Percentiles rank a stretch among this genome's conserved stretches.
These are phyloP conservation scores for Zasmidium citrigriseum DNA, from an alignment of 2,329 filamentous ascomycete genomes.

Conservation along the genomic window DNA sequence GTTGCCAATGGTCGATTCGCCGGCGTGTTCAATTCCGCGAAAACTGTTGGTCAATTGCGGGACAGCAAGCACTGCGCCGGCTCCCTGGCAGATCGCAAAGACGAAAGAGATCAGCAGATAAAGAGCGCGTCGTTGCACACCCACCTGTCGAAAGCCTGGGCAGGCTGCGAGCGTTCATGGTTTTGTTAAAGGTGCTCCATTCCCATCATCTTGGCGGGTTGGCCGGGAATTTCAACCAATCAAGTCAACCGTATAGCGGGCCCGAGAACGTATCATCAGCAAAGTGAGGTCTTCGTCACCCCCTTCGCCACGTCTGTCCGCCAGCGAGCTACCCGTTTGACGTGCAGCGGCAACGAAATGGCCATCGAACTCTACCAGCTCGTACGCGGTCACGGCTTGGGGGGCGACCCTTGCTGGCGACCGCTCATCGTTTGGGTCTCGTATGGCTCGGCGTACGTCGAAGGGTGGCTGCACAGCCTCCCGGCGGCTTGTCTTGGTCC, in stretches of 20 bases:
- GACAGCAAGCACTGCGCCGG: slow-evolving; percentile 5
- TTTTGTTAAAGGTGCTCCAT: neutral
- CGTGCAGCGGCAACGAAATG: neutral
- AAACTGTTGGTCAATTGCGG: slow-evolving; percentile 6
- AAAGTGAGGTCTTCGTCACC: neutral
- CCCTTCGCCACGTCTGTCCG: neutral
- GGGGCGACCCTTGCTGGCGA: neutral
- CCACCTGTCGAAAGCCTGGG: neutral
- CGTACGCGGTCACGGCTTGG: neutral
- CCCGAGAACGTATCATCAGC: too few relatives aligned
- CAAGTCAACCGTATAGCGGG: neutral
- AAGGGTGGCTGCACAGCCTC: neutral
- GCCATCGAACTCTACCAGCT: neutral
- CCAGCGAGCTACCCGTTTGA: neutral
- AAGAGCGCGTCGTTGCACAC: slow-evolving; percentile 4
- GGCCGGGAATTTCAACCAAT: neutral
- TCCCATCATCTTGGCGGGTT: neutral
- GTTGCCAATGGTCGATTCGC: slow-evolving; percentile 1
- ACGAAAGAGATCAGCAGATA: slow-evolving; percentile 12
- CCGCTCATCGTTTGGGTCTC: neutral
- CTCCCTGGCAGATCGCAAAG: slow-evolving; percentile 3
- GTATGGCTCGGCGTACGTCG: neutral
- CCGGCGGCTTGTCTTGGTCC: neutral
- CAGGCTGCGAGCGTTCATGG: neutral
- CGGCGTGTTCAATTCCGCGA: slow-evolving; percentile 11